Evolutionary conservation across 73 alveolate species (phyloP).

Genomic region (Loxodes magnus): DNA sequence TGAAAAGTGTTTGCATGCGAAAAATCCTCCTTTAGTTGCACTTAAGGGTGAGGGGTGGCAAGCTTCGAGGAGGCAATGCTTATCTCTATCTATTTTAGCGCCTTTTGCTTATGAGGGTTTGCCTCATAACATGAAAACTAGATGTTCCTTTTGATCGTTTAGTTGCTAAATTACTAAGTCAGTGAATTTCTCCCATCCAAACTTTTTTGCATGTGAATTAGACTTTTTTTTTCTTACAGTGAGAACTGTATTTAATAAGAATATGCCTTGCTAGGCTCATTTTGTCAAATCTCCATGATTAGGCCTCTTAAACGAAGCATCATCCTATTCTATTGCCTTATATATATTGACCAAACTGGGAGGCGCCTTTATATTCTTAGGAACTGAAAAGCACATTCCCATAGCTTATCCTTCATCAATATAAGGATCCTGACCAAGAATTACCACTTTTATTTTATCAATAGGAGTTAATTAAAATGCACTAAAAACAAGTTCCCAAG

Average conservation of each 20-base stretch:
- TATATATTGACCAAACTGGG: slow-evolving; percentile 76
- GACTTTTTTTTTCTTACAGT: slow-evolving; percentile 75
- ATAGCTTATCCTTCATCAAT: slow-evolving; percentile 87
- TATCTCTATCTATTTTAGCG: slow-evolving; percentile 32
- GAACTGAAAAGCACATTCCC: slow-evolving; percentile 89
- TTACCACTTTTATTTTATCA: slow-evolving; percentile 67
- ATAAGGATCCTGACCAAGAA: slow-evolving; percentile 93
- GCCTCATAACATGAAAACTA: slow-evolving; percentile 88
- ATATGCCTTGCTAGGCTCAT: slow-evolving; percentile 93
- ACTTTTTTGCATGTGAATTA: slow-evolving; percentile 76
- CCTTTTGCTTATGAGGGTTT: slow-evolving; percentile 66
- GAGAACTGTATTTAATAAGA: slow-evolving; percentile 77
- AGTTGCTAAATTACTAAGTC: slow-evolving; percentile 70
- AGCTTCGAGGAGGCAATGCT: slow-evolving; percentile 58
- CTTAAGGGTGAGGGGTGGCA: slow-evolving; percentile 91
- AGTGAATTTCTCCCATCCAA: slow-evolving; percentile 91
- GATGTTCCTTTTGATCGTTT: slow-evolving; percentile 47
- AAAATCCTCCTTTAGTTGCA: slow-evolving; percentile 55
- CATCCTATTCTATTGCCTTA: slow-evolving; percentile 67
- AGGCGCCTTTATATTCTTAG: slow-evolving; percentile 57
- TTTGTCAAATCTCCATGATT: slow-evolving; percentile 74
- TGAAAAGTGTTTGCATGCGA: slow-evolving; percentile 53
- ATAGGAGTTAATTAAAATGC: slow-evolving; percentile 69
- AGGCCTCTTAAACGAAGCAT: slow-evolving; percentile 42
- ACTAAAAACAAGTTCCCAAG: slow-evolving; percentile 60